Percentiles rank a stretch among this genome's conserved stretches.
Evolutionary conservation across 306 rosid genomes (phyloP).

Genomic region (Rosa chinensis): DNA sequence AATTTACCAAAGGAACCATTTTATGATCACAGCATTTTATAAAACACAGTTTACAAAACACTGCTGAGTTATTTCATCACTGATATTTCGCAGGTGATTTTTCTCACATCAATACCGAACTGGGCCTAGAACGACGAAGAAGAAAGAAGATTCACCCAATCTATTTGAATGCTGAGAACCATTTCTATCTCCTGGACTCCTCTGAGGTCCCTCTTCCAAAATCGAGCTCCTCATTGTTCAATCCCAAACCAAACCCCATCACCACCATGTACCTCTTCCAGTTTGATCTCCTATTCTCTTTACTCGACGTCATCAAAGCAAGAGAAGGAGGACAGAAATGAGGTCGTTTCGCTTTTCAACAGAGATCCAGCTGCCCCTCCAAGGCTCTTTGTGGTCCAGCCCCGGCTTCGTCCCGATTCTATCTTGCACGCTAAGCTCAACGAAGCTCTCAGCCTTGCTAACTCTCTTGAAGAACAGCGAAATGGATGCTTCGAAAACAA

Average conservation of each 20-base stretch:
- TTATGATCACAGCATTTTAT: too few species aligned
- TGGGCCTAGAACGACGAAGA: too few species aligned
- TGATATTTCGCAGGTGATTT: neutral
- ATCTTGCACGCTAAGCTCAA: slow-evolving; percentile 75
- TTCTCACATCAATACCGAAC: too few species aligned
- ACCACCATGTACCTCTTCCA: slow-evolving; percentile 8
- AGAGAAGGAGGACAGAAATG: slow-evolving; percentile 29
- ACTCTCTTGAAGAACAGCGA: slow-evolving; percentile 84
- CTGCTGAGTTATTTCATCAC: neutral
- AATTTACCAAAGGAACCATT: too few species aligned
- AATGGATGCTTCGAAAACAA: slow-evolving; percentile 58
- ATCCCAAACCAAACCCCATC: slow-evolving; percentile 11
- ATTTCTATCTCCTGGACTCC: slow-evolving; percentile 22
- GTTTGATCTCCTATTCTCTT: slow-evolving; percentile 22
- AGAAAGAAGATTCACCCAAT: neutral
- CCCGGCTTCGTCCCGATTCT: slow-evolving; percentile 69
- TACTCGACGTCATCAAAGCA: slow-evolving; percentile 38
- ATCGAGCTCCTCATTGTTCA: slow-evolving; percentile 20
- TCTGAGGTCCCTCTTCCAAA: slow-evolving; percentile 34
- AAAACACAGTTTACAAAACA: neutral
- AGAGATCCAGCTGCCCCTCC: slow-evolving; percentile 51
- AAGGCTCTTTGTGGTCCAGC: slow-evolving; percentile 82
- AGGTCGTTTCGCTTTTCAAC: slow-evolving; percentile 33
- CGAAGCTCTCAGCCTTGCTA: slow-evolving; percentile 90
- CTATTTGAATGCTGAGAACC: slow-evolving; percentile 46